Percentiles rank a stretch among this genome's conserved stretches.
Evolutionary conservation across 2,329 filamentous ascomycete genomes (phyloP).

Genomic region (Knufia fluminis): DNA sequence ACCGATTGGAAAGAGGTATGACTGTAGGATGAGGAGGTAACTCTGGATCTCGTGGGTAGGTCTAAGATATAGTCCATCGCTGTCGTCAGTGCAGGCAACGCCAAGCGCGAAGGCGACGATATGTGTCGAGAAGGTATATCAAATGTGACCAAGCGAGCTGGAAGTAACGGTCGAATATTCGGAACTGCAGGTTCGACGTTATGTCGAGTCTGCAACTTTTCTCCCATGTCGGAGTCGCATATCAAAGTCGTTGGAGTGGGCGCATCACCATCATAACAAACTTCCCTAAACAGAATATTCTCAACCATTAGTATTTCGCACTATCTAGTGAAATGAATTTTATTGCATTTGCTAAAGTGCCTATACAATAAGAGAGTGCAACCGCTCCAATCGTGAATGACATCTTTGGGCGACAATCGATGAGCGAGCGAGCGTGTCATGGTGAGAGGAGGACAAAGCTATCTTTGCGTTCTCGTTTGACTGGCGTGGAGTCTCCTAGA

Average conservation of each 20-base stretch:
- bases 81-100: neutral
- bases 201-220: neutral
- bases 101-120: neutral
- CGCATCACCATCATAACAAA: neutral
- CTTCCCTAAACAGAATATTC: neutral
- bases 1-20: neutral
- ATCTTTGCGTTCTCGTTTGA: too few relatives aligned
- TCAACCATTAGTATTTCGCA: neutral
- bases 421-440: too few relatives aligned
- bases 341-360: too few relatives aligned
- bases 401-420: too few relatives aligned
- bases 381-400: too few relatives aligned
- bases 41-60: too few relatives aligned
- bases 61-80: neutral
- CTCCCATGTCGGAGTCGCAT: neutral
- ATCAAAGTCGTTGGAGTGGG: neutral
- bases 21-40: neutral
- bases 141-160: neutral
- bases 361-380: too few relatives aligned
- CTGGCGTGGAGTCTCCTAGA: too few relatives aligned
- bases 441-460: too few relatives aligned
- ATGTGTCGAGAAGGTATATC: neutral
- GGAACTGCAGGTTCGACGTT: neutral
- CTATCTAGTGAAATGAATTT: neutral
- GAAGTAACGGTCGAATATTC: conserved; percentile 1